Base-by-base conservation (phyloP, 805 yeast genomes). In the Wickerhamiella vanderwaltii region DNA sequence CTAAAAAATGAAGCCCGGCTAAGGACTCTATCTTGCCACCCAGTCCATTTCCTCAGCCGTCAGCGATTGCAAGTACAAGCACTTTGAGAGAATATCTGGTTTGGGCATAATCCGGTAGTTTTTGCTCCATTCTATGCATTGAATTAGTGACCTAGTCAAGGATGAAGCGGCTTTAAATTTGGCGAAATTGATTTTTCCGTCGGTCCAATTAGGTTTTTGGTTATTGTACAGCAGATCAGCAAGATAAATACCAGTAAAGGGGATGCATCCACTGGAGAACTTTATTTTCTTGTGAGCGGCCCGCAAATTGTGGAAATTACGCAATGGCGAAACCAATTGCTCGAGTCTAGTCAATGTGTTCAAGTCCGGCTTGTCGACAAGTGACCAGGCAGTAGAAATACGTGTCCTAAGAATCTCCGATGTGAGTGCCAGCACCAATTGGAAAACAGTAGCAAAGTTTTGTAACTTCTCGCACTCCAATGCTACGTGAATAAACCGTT, bases 401-500 rank as follows among this genome's bases (percentile, higher is more conserved):
- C 46, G 69, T 66, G 55, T 69, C 72, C 33, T 83, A 67, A 45
- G 72, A 69, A 28, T 69, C 72, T 3, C 91, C 74, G 47, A 38
- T 17, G 79, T 79, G 46, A 88, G 66, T 0, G 94, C 96, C 41
- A 87, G 64, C 11, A 83, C 69, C 33, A 91, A 74, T 60, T 88
- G 95, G 79, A 85, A 80, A 60, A 85, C 63, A 0, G 96, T 80
- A 7, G 94, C 77, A 57, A 69, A 86, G 59, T 88, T 88, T 57
- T 87, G 96, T 43, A 80, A 56, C 9, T 62, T 61, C 34, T 69
- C 68, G 57, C 95, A 79, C 50, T 76, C 73, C 43, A 77, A 77
- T 0, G 95, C 96, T 43, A 88, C 64, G 51, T 84, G 94, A 45
- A 88, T 84, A 52, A 82, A 85, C 49, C 88, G 67, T n/a, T 85